phyloP scores from a whole-genome alignment of 2,329 filamentous ascomycete genomes.

The Hymenoscyphus repandus region DNA sequence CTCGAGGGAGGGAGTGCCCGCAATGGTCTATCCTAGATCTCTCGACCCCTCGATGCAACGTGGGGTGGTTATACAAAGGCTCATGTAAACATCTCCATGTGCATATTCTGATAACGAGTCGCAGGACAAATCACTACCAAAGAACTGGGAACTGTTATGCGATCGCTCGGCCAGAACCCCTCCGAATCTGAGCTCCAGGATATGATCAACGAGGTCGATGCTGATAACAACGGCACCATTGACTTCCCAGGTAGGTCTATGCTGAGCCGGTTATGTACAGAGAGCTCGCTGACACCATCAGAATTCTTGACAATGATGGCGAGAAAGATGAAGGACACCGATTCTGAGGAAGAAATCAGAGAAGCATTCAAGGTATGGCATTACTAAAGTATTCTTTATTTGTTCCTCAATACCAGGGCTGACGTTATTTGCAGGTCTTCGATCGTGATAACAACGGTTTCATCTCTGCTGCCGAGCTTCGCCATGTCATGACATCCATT shows the following conservation, averaged over 20 bases:
- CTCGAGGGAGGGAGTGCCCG: too few species aligned
- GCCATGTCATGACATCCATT: conserved; percentile 89
- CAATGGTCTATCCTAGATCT: neutral
- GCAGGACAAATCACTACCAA: conserved; percentile 87
- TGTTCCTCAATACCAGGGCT: neutral
- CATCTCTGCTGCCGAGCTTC: conserved; percentile 82
- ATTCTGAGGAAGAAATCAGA: conserved; percentile 85
- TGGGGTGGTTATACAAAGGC: neutral
- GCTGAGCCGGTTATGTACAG: neutral
- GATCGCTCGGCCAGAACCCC: conserved; percentile 83
- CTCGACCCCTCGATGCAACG: conserved; percentile 1
- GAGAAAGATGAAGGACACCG: conserved; percentile 90
- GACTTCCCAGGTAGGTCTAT: conserved; percentile 72
- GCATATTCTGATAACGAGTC: conserved; percentile 16
- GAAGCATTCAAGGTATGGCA: conserved; percentile 73
- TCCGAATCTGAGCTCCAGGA: conserved; percentile 87
- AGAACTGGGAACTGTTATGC: conserved; percentile 86
- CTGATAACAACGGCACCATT: conserved; percentile 89
- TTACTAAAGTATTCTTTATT: conserved; percentile 2
- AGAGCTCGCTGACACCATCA: conserved; percentile 35
- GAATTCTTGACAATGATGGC: conserved; percentile 94
- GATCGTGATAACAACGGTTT: conserved; percentile 90
- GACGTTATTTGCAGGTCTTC: conserved; percentile 51
- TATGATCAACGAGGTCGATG: conserved; percentile 92
- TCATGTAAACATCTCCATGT: neutral